Base-by-base conservation (phyloP, 2,329 filamentous ascomycete species). In the Emmonsiellopsis sp. region DNA sequence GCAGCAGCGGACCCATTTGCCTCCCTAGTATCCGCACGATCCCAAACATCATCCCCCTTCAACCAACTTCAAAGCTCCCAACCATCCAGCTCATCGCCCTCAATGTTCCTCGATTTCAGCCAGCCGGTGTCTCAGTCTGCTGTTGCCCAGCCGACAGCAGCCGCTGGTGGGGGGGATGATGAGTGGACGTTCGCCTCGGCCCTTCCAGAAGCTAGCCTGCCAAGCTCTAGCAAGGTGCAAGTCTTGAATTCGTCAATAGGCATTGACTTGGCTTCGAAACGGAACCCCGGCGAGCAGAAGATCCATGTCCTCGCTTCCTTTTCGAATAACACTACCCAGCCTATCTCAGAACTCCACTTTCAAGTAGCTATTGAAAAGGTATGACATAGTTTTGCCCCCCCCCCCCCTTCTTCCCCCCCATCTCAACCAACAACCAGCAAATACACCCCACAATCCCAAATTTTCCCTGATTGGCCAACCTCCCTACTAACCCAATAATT, bases 101-200 rank as follows among this genome's bases (percentile, higher is more conserved):
- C 65, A 17, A 65, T 68, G 13, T 55, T 71, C 37, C 61, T 71
- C 44, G 68, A 71, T 51, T 56, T 69, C 33, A 60, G 57, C 11
- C 66, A 56, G 27, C 49, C 44, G 51, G 45, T 50, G 48, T 50
- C 36, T 52, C 34, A 49, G 27, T 57, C 53, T 51, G 34, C 39
- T 53, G 17, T 42, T 6, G 42, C 56, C 27, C 53, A 55, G 53
- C 50, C 49, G 49, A 52, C 58, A 52, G 51, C 58, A 50, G 27
- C 54, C 31, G 27, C 54, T 31, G 56, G 67, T 6, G 60, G 68
- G 49, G 82, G 87, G 45, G 92, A 96, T 49, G 92, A 97, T 58
- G 92, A 97, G 64, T 97, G 92, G 91, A 87, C 83, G 27, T 97
- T 97, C 68, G 83, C 88, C 2, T 97, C 92, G 0, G 85, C 92